phyloP scores from a whole-genome alignment of 495 filamentous ascomycete species.

The Talaromyces thailandensis region DNA sequence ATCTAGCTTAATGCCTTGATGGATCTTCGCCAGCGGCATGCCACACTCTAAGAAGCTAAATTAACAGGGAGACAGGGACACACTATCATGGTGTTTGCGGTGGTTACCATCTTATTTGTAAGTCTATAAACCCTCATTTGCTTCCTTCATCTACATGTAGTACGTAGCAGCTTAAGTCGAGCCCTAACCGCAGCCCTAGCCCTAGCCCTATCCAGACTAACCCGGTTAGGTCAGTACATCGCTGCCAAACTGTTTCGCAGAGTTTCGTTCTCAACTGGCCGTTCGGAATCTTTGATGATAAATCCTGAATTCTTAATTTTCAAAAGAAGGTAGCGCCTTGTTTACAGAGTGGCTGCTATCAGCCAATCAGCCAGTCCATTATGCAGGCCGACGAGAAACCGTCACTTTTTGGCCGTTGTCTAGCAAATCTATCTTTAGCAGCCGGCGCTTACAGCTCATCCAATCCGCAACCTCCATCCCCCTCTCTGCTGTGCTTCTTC shows the following conservation, averaged over 20 bases:
- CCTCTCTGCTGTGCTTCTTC: neutral
- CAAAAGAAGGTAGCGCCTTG: neutral
- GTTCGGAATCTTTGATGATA: too few species aligned
- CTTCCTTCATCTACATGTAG: too few species aligned
- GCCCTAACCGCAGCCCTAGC: neutral
- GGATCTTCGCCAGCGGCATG: too few species aligned
- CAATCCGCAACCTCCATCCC: neutral
- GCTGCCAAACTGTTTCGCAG: neutral
- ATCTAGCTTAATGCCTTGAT: too few species aligned
- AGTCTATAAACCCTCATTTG: too few species aligned
- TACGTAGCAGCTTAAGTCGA: too few species aligned
- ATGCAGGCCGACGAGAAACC: neutral
- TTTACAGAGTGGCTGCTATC: neutral
- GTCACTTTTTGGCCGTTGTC: neutral
- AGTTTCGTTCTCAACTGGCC: neutral
- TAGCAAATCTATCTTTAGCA: conserved; percentile 1
- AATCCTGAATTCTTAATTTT: neutral
- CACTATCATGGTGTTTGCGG: too few species aligned
- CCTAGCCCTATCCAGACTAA: neutral
- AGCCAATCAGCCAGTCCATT: neutral
- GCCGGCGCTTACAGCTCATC: conserved; percentile 1
- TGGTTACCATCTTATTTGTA: too few species aligned
- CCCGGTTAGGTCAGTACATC: neutral
- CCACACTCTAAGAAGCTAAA: too few species aligned
- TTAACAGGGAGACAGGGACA: too few species aligned